Evolutionary conservation across 257 asterid genomes (phyloP).

Genomic region (Gentiana macrophylla): DNA sequence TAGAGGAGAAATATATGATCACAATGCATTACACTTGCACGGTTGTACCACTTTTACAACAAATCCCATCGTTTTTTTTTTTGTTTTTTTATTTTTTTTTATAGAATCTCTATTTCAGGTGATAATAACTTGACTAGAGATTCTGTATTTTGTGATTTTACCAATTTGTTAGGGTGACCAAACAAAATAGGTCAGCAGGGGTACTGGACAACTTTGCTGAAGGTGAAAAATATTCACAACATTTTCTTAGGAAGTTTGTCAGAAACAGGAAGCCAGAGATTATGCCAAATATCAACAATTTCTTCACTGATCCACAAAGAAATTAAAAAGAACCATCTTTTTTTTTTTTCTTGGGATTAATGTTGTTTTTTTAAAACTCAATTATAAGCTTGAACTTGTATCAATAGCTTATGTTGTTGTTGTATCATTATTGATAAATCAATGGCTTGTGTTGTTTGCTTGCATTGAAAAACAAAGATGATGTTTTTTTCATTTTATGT

Average conservation of each 20-base stretch:
- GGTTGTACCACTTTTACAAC: too few relatives aligned
- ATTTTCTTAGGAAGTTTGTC: slow-evolving; percentile 11
- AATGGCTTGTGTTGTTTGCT: background rate
- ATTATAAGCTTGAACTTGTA: background rate
- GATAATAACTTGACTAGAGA: too few relatives aligned
- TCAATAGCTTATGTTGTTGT: background rate
- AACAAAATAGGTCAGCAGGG: slow-evolving; percentile 16
- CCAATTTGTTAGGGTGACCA: slow-evolving; percentile 7
- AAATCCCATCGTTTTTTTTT: too few relatives aligned
- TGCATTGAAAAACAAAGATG: background rate
- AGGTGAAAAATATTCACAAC: slow-evolving; percentile 14
- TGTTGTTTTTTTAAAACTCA: background rate
- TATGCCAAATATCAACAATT: slow-evolving; percentile 14
- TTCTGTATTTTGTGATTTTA: too few relatives aligned
- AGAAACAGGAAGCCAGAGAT: slow-evolving; percentile 8
- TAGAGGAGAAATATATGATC: too few relatives aligned
- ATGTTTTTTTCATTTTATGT: background rate
- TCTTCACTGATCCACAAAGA: slow-evolving; percentile 40
- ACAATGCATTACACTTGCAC: too few relatives aligned
- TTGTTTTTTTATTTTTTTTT: too few relatives aligned
- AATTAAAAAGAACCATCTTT: too few relatives aligned
- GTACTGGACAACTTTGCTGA: slow-evolving; percentile 12
- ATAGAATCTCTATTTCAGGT: too few relatives aligned
- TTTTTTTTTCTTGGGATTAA: background rate
- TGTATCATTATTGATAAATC: too few relatives aligned